phyloP scores from a whole-genome alignment of 768 basidiomycete species.

The Tubosaeta sp. region DNA sequence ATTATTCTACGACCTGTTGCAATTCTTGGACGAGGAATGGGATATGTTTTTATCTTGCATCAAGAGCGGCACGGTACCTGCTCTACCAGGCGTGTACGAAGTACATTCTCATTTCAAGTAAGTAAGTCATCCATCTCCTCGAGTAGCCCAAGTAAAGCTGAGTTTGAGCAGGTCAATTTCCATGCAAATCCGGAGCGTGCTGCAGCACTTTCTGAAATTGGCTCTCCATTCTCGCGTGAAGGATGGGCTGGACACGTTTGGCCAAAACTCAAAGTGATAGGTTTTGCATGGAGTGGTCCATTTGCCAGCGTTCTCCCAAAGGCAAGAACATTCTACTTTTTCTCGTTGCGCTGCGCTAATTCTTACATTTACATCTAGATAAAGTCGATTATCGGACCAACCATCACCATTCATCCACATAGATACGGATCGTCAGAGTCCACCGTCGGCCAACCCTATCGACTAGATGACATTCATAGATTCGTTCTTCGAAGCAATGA shows the following conservation, averaged over 20 bases:
- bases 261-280: background rate
- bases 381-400: conserved; percentile 4
- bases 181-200: conserved; percentile 1
- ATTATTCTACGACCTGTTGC: conserved; percentile 6
- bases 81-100: conserved; percentile 4
- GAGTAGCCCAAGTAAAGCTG: background rate
- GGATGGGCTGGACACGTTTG: conserved; percentile 9
- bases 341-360: background rate
- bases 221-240: conserved; percentile 1
- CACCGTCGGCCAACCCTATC: background rate
- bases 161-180: background rate
- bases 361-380: background rate
- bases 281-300: conserved; percentile 1
- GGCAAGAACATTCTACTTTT: background rate
- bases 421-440: conserved; percentile 2
- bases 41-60: conserved; percentile 3
- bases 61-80: conserved; percentile 3
- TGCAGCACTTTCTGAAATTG: conserved; percentile 5
- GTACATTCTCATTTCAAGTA: conserved; percentile 4
- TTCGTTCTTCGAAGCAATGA: background rate
- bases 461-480: background rate
- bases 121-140: background rate
- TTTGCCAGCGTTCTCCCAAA: conserved; percentile 1
- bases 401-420: background rate
- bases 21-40: conserved; percentile 4